phyloP scores from a whole-genome alignment of 163 green algal species.

The Scenedesmus sp. region DNA sequence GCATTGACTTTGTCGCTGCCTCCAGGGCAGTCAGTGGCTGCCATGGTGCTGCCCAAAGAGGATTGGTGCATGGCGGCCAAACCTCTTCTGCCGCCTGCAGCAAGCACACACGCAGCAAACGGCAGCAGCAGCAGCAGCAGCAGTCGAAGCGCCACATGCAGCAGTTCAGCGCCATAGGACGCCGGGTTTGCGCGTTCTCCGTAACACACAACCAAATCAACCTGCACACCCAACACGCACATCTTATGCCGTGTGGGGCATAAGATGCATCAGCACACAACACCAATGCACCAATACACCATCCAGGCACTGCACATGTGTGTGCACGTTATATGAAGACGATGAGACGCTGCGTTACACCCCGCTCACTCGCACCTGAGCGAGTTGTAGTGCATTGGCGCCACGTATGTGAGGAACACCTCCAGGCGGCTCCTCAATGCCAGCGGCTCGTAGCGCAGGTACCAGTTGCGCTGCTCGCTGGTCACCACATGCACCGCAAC shows the following conservation, averaged over 20 bases:
- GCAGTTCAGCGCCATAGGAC: no score
- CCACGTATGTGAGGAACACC: conserved; percentile 86
- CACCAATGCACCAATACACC: no score
- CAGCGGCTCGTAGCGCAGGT: conserved; percentile 62
- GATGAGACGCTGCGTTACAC: no score
- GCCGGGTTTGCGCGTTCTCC: no score
- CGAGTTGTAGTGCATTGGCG: conserved; percentile 86
- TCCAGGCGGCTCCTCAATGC: conserved; percentile 65
- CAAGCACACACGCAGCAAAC: neutral
- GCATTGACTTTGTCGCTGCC: no score
- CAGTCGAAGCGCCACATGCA: neutral
- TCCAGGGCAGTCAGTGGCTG: neutral
- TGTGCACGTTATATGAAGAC: no score
- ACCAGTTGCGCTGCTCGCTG: conserved; percentile 74
- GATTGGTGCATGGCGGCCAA: neutral
- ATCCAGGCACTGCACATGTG: neutral
- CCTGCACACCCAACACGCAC: no score
- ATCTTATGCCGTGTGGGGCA: no score
- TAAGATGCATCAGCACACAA: no score
- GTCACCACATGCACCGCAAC: conserved; percentile 82
- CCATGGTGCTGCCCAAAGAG: neutral
- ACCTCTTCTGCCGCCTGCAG: neutral
- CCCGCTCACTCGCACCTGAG: conserved; percentile 60
- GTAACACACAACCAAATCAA: no score
- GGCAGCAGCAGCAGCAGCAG: neutral